Evolutionary conservation across 306 rosid genomes (phyloP).

Genomic region (Quercus suber): DNA sequence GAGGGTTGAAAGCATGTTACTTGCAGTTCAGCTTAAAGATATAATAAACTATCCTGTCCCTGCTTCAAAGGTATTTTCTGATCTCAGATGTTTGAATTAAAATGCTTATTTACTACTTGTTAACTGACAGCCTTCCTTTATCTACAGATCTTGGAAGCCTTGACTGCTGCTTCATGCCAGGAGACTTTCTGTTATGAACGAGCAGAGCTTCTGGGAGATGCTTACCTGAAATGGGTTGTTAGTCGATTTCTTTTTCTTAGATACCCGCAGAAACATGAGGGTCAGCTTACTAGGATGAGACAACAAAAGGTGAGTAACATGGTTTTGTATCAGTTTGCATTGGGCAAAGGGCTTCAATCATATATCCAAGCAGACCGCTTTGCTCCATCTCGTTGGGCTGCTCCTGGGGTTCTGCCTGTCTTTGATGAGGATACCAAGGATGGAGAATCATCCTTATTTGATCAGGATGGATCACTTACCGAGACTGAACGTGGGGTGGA

Average conservation of each 20-base stretch:
- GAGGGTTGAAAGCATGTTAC: constrained; percentile 98
- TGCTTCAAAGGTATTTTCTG: constrained; percentile 61
- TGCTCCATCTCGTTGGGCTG: constrained; percentile 98
- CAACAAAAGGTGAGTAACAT: constrained; percentile 98
- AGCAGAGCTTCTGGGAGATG: constrained; percentile 99
- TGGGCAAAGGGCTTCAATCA: constrained; percentile 84
- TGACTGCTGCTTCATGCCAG: constrained; percentile 99
- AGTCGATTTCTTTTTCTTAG: constrained; percentile 93
- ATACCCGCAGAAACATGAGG: constrained; percentile 97
- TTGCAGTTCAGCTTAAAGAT: constrained; percentile 78
- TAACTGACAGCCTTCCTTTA: constrained; percentile 19
- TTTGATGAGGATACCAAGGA: constrained; percentile 90
- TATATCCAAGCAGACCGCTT: constrained; percentile 98
- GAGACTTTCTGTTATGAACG: constrained; percentile 99
- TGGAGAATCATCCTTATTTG: constrained; percentile 79
- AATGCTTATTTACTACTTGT: constrained; percentile 7
- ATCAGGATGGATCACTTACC: constrained; percentile 43
- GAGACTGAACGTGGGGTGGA: constrained; percentile 35
- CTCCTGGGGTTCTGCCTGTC: constrained; percentile 97
- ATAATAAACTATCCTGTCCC: constrained; percentile 69
- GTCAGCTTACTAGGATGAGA: constrained; percentile 99
- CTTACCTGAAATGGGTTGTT: constrained; percentile 96
- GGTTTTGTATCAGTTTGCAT: constrained; percentile 85
- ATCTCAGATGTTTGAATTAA: constrained; percentile 24
- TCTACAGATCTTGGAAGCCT: constrained; percentile 93